Percentiles rank a stretch among this genome's conserved stretches.
Conservation (phyloP, 768 basidiomycete genomes). For the Boletellus ananiceps region DNA sequence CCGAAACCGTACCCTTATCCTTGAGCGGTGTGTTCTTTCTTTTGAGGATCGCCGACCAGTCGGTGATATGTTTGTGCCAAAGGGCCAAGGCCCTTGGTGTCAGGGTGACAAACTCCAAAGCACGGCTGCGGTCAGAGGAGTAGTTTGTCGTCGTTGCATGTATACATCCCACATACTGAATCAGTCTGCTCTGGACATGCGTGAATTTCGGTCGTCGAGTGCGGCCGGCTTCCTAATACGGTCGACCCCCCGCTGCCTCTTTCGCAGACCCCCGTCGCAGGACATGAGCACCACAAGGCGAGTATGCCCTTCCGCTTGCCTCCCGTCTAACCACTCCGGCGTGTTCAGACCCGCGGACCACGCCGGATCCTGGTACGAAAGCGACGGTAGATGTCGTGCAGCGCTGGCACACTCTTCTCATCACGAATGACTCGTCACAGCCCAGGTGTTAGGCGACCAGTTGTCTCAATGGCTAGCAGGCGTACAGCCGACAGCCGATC, state of each 20-base stretch:
- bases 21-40: slow-evolving; percentile 63
- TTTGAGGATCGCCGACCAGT: neutral
- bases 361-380: slow-evolving; percentile 88
- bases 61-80: slow-evolving; percentile 12
- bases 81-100: slow-evolving; percentile 84
- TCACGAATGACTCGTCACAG: slow-evolving; percentile 36
- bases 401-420: slow-evolving; percentile 13
- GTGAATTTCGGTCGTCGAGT: neutral
- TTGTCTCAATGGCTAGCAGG: slow-evolving; percentile 59
- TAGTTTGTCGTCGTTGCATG: slow-evolving; percentile 41
- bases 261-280: slow-evolving; percentile 10
- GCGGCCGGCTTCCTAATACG: slow-evolving; percentile 22
- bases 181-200: slow-evolving; percentile 25
- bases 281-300: slow-evolving; percentile 28
- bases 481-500: slow-evolving; percentile 45
- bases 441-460: slow-evolving; percentile 51
- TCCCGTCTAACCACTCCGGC: neutral
- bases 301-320: neutral
- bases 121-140: slow-evolving; percentile 94
- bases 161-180: slow-evolving; percentile 48
- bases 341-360: slow-evolving; percentile 62
- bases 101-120: slow-evolving; percentile 92
- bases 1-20: slow-evolving; percentile 87
- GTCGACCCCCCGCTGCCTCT: slow-evolving; percentile 15
- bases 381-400: slow-evolving; percentile 44